Evolutionary conservation across 2,329 filamentous ascomycete species (phyloP), one percentile per base, ranked within the genome.

Genomic region (Curvularia hawaiiensis): DNA sequence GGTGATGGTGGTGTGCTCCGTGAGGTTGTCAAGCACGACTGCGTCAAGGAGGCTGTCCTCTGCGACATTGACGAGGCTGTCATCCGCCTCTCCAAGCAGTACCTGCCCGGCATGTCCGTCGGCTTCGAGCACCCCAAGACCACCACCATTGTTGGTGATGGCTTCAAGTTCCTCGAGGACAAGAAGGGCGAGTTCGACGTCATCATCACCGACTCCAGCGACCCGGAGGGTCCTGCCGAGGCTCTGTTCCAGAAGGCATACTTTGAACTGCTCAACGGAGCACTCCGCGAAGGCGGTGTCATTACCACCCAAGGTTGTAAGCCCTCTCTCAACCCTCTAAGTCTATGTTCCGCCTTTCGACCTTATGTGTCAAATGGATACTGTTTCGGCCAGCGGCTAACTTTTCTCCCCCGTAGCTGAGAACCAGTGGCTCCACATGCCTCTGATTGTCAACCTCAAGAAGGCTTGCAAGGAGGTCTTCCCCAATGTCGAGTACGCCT

Each of bases 241-340:
- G 89, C 86, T 73, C 86, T 99, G 66, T 99, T 99, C 90, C 87
- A 98, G 86, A 97, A 97, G 85, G 90, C 92, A 62, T 99, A 99
- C 87, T 99, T 98, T 80, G 85, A 97, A 85, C 88, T 99, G 69
- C 86, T 99, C 62, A 85, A 90, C 79, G 90, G 89, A 75, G 95
- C 95, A 72, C 88, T 98, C 71, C 88, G 91, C 68, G 92, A 97
- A 74, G 94, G 93, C 81, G 95, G 95, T 83, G 92, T 99, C 77
- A 98, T 99, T 82, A 94, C 92, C 81, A 99, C 95, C 78, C 95
- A 99, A 97, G 95, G 95, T 99, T 96, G 92, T 96, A 92, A 86
- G 92, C 88, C 89, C 88, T 85, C 85, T 80, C 79, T 78, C 79
- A 69, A 57, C 56, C 68, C 65, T 66, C 38, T 44, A 38, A 63